These are phyloP conservation scores for Graphilbum sp. DNA, from an alignment of 2,329 filamentous ascomycete species.

Conservation along the genomic window DNA sequence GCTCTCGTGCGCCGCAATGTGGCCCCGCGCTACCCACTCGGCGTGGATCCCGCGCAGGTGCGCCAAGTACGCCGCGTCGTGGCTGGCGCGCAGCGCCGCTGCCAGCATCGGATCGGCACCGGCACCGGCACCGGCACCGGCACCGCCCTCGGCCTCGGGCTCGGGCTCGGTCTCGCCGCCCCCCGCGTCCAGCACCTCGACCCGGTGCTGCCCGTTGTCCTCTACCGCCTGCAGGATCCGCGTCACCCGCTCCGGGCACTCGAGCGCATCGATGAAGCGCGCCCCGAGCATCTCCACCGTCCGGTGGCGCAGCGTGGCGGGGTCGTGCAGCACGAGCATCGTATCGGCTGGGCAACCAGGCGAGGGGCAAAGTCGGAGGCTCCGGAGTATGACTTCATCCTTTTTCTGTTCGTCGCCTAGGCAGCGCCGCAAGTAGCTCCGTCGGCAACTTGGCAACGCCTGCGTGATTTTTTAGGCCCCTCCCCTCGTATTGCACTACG, in stretches of 20 bases:
- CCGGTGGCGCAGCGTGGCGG: neutral
- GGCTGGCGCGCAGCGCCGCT: slow-evolving; percentile 4
- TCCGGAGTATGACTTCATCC: too few species aligned
- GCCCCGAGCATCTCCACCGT: neutral
- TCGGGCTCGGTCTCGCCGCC: neutral
- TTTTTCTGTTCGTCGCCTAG: too few species aligned
- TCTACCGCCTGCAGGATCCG: neutral
- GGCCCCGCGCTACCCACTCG: slow-evolving; percentile 5
- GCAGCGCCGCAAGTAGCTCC: too few species aligned
- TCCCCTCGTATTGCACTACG: too few species aligned
- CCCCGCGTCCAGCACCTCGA: neutral
- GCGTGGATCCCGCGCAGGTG: slow-evolving; percentile 8
- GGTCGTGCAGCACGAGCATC: neutral
- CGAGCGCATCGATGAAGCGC: neutral
- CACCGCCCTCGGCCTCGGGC: too few species aligned
- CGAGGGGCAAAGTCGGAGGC: too few species aligned
- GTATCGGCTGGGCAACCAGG: too few species aligned
- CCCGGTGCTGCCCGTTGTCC: neutral
- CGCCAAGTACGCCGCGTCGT: slow-evolving; percentile 9
- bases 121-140: neutral
- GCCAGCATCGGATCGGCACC: neutral
- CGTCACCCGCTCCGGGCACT: neutral
- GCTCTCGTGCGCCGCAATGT: slow-evolving; percentile 7
- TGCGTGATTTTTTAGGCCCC: too few species aligned
- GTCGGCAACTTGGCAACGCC: too few species aligned